Base-by-base conservation (phyloP, 129 eudicot genomes). In the Lactuca saligna region DNA sequence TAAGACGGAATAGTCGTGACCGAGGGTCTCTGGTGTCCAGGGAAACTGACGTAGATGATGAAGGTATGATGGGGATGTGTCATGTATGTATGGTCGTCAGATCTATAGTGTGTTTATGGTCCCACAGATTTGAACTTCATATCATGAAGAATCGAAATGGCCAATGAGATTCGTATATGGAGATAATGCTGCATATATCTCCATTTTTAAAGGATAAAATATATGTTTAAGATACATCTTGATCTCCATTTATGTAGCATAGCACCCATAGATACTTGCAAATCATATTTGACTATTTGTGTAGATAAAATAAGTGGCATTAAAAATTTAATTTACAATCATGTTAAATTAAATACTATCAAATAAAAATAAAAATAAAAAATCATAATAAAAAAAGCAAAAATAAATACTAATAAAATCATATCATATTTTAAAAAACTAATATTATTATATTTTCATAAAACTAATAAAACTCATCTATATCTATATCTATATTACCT, bases 61-160 rank as follows among this genome's bases (percentile, higher is more conserved):
- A 51, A 60, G 42, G 41, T 3, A 60, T 79, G 66, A 61, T 72
- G 29, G 75, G 75, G 66, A 61, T 72, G 29, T 71, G 66, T 44
- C 46, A 50, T 20, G 70, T 72, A 32, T 73, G 54, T 15, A 59
- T 7, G 57, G 16, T 49, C 33, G 54, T 12, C n/a, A 50, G 56
- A 44, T 58, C 13, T 13, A 50, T 58, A 46, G 66, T 72, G 66
- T 42, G 11, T 31, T 48, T 13, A 14, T 35, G 67, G 68, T 72
- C 74, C 70, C 59, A 73, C 20, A 14, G 5, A 16, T 61, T 79
- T 67, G 57, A 46, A 13, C 37, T 13, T 13, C 31, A 57, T 75
- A 75, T 58, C 65, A 32, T 61, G 20, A 56, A 68, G 57, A 79
- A 79, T 79, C 83, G 59, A 55, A 35, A 20, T 54, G 17, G 63